Base-by-base conservation (phyloP, 768 basidiomycete genomes). In the Boletus rubroflammeus region DNA sequence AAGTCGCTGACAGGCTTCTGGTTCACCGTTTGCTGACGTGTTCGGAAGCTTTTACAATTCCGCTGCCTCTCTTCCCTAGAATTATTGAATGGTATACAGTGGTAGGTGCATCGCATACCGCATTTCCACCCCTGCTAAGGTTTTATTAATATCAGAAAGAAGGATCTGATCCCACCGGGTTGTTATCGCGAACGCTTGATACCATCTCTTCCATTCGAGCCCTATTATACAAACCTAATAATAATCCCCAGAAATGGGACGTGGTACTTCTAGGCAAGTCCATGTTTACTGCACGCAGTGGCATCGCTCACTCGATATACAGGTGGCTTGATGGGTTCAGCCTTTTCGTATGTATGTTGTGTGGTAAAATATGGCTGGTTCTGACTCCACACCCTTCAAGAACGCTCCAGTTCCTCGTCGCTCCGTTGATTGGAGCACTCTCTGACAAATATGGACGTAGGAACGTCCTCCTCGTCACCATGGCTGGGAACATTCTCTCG, bases 11-110 rank as follows among this genome's bases (percentile, higher is more conserved):
- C 23, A 35, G 17, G 6, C 23, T 39, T 47, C n/a, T 13, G 13
- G n/a, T 29, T 35, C 28, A 19, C 14, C 4, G 15, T 15, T 36
- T 3, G 47, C 51, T 72, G 58, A 63, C 49, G 43, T 48, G 50
- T 57, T 36, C 45, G 46, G 75, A 78, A 79, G 91, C 93, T 13
- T 96, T 95, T 72, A 97, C 93, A 23, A 90, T 96, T 43, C 94
- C 93, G 10, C 78, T 98, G n/a, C 96, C 96, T 21, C 81, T 98
- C 29, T 98, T 98, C 71, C 96, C 96, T n/a, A 84, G 95, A n/a
- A 77, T 98, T 47, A 94, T 97, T 40, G 87, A 95, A 73, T 93
- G 89, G 89, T 95, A 93, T 67, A 86, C 85, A 1, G 70, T 83
- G 66, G 90, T 88, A 59, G 63, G 81, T 70, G 39, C 15, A 10